phyloP scores from a whole-genome alignment of 1,284 basidiomycete genomes.

The Sporisorium iseilematis-ciliati region DNA sequence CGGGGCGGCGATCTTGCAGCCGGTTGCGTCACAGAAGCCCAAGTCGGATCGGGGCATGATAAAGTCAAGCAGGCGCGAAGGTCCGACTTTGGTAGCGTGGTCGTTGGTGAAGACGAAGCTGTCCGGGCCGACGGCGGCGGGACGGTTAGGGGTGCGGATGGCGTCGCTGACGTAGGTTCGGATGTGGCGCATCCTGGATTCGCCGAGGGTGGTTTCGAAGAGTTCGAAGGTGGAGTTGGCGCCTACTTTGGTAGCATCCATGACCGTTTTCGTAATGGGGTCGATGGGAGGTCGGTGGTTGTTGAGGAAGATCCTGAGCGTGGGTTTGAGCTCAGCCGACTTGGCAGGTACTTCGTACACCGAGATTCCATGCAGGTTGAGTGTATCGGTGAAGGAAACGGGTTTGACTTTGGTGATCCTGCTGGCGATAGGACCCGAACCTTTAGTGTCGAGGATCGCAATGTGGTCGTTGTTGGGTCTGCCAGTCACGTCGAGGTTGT shows the following conservation, averaged over 20 bases:
- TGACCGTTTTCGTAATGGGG: constrained; percentile 21
- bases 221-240: constrained; percentile 81
- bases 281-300: constrained; percentile 59
- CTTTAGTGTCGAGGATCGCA: constrained; percentile 77
- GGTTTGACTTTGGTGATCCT: constrained; percentile 73
- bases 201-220: constrained; percentile 75
- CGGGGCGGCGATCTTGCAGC: constrained; percentile 57
- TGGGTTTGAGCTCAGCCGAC: constrained; percentile 41
- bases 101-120: constrained; percentile 63
- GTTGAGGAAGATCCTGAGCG: constrained; percentile 58
- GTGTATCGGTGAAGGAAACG: constrained; percentile 69
- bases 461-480: constrained; percentile 64
- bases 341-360: constrained; percentile 69
- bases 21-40: constrained; percentile 52
- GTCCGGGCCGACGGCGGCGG: constrained; percentile 73
- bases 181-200: constrained; percentile 73
- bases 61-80: constrained; percentile 31
- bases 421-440: constrained; percentile 71
- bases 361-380: constrained; percentile 80
- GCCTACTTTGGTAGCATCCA: constrained; percentile 72
- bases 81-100: constrained; percentile 50
- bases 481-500: constrained; percentile 39
- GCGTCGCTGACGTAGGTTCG: constrained; percentile 75
- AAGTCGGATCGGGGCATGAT: constrained; percentile 40
- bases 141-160: constrained; percentile 79